Base-by-base conservation (phyloP, 495 filamentous ascomycete species). In the Stereocaulon alpinum region DNA sequence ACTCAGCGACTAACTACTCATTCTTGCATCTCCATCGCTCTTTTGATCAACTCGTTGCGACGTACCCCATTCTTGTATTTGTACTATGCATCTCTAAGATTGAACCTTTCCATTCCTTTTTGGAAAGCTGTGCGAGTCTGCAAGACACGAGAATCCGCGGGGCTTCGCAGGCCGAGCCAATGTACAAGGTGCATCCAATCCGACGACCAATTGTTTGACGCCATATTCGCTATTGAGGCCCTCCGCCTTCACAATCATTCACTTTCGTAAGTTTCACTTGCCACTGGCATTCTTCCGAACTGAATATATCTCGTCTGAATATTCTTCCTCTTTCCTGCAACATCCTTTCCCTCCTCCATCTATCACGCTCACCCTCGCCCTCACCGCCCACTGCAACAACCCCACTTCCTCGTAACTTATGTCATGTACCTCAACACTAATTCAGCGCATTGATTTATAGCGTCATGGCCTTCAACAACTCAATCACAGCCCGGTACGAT, bases 391-490 rank as follows among this genome's bases (percentile, higher is more conserved):
- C 48, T 32, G 9, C 40, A 32, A 53, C 61, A 41, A 27, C 27
- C 34, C 48, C 18, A 30, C 44, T 7, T 22, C 34, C 51, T 18
- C 24, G 37, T 37, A 22, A 41, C n/a, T n/a, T 32, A 44, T 51
- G 40, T 15, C 40, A 51, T 58, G 47, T 60, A 61, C 37, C 54
- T 41, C 47, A 41, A 18, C 52, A 34, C 57, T 64, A 32, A 61
- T 43, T 22, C 40, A 43, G 34, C 56, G 41, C 37, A 22, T 55
- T 49, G 53, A 29, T 37, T 47, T 47, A 59, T 52, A 45, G 40
- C 45, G 75, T 56, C 67, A 87, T 87, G 84, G 81, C 83, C 61
- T 85, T 82, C 75, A 80, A 83, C 59, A 78, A 81, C 70, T 78
- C 79, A 69, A 70, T 83, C 56, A 80, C 79, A 68, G 82, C 84